Conservation (phyloP, 371 early-diverging fungal species). For the Apophysomyces sp. region DNA sequence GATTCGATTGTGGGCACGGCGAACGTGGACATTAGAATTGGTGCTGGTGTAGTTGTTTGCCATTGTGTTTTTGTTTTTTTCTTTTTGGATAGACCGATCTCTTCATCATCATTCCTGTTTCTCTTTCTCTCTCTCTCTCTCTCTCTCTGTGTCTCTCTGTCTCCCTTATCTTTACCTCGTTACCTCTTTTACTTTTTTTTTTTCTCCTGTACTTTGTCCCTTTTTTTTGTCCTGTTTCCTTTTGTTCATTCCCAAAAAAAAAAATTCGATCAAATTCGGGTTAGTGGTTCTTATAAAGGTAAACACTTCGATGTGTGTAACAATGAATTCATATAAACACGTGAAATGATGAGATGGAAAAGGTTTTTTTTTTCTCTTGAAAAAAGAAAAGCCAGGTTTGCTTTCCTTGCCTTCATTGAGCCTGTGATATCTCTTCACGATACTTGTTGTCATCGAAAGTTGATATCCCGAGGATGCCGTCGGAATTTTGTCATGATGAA, state of each 20-base stretch:
- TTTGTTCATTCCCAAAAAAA: neutral
- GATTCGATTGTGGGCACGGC: conserved; percentile 78
- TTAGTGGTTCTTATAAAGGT: neutral
- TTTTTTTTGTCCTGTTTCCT: neutral
- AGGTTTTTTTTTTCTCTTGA: neutral
- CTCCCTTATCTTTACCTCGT: neutral
- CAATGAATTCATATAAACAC: neutral
- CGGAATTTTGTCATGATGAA: too few relatives aligned
- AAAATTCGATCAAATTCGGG: neutral
- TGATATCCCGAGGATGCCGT: too few relatives aligned
- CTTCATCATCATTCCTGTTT: neutral
- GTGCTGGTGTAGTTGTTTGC: conserved; percentile 70
- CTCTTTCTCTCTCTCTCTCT: neutral
- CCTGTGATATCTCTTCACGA: too few relatives aligned
- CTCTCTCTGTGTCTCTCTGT: neutral
- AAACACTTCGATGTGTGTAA: neutral
- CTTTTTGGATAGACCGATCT: neutral
- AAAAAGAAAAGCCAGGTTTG: too few relatives aligned
- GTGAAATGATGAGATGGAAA: neutral
- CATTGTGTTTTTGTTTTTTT: neutral
- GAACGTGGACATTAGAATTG: conserved; percentile 84
- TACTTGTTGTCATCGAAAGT: too few relatives aligned
- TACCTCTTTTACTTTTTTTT: neutral
- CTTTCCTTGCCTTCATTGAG: too few relatives aligned
- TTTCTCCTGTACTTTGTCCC: conserved; percentile 7